Percentiles rank a stretch among this genome's conserved stretches.
These are phyloP conservation scores for Thuidium tamariscinum DNA, from an alignment of 225 moss, liverwort and hornwort genomes.

Conservation along the genomic window DNA sequence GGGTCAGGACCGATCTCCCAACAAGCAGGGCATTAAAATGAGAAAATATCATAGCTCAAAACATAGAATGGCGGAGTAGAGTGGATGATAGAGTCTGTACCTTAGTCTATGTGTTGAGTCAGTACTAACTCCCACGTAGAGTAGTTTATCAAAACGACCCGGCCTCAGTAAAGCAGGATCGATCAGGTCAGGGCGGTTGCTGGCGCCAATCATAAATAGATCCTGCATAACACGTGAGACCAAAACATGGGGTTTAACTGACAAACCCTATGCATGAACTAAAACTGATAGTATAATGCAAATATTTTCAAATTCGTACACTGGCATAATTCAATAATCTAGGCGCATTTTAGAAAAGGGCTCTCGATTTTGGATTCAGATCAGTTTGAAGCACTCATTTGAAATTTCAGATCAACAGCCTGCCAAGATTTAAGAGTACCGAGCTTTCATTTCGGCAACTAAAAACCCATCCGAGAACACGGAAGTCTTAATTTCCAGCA, in stretches of 20 bases:
- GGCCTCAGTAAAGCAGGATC: slow-evolving; percentile 94
- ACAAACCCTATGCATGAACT: background rate
- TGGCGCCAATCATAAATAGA: slow-evolving; percentile 95
- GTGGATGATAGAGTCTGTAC: slow-evolving; percentile 13
- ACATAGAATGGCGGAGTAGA: background rate
- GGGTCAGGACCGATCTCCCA: background rate
- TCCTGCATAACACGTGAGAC: slow-evolving; percentile 39
- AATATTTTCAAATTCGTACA: background rate
- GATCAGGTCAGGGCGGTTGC: slow-evolving; percentile 96
- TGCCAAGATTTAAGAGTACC: background rate
- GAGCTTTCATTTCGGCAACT: background rate
- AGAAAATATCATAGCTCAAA: background rate
- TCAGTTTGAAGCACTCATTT: background rate
- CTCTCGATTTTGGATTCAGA: background rate
- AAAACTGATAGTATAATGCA: background rate
- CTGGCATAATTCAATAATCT: background rate
- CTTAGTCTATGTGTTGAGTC: slow-evolving; percentile 70
- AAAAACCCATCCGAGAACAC: background rate
- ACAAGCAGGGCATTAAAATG: background rate
- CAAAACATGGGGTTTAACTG: background rate
- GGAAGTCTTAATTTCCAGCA: background rate
- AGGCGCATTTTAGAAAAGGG: background rate
- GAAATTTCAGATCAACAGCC: background rate
- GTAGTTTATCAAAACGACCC: slow-evolving; percentile 94
- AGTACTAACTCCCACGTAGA: slow-evolving; percentile 89